Conservation (phyloP, 176 grass and related monocot genomes). For the Themeda triandra region DNA sequence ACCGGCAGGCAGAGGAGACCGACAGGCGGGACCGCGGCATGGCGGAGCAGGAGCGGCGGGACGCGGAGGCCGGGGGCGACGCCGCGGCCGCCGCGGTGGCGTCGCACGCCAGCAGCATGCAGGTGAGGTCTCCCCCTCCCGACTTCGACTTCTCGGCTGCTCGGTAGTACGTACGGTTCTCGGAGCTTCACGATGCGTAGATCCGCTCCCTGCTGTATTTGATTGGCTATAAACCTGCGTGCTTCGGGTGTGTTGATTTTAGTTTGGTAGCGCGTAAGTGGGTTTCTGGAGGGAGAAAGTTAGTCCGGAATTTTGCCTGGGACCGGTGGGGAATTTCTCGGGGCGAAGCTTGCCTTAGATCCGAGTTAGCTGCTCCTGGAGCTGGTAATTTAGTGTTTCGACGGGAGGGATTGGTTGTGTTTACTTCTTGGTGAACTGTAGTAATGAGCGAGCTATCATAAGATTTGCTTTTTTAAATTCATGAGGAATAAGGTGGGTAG, state of each 20-base stretch:
- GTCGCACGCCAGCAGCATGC: conserved; percentile 35
- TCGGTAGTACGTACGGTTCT: conserved; percentile 12
- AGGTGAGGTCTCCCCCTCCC: conserved; percentile 28
- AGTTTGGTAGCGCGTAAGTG: neutral
- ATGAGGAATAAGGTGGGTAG: neutral
- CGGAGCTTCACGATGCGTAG: conserved; percentile 15
- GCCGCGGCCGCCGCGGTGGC: neutral
- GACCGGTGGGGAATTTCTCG: neutral
- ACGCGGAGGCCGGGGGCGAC: conserved; percentile 30
- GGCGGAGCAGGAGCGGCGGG: conserved; percentile 50
- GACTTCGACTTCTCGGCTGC: conserved; percentile 20
- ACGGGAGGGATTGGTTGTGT: neutral
- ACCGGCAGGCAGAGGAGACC: neutral
- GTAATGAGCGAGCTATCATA: neutral
- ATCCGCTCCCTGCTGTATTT: conserved; percentile 23
- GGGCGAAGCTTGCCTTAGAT: conserved; percentile 34
- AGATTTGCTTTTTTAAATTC: neutral
- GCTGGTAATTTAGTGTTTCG: conserved; percentile 3
- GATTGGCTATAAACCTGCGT: neutral
- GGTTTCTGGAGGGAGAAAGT: too few relatives aligned
- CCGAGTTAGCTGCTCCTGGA: conserved; percentile 24
- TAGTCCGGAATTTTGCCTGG: conserved; percentile 25
- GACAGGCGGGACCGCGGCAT: conserved; percentile 9
- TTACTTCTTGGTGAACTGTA: conserved; percentile 1
- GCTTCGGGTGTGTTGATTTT: conserved; percentile 8